phyloP scores from a whole-genome alignment of 2,329 filamentous ascomycete genomes.

The Stemphylium lycopersici region DNA sequence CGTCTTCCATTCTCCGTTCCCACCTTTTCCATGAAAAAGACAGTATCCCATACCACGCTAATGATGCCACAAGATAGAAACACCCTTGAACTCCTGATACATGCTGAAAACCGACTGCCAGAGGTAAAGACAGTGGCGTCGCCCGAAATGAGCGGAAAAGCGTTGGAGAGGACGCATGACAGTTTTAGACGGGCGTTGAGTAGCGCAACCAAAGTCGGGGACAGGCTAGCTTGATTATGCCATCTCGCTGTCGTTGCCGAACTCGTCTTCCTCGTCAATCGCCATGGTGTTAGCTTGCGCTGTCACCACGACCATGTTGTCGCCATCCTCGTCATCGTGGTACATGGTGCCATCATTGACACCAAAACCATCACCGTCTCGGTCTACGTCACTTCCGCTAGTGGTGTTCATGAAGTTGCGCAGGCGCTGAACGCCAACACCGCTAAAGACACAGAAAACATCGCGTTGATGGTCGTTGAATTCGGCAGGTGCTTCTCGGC shows the following conservation, averaged over 20 bases:
- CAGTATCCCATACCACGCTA: conserved; percentile 18
- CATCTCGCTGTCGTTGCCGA: conserved; percentile 55
- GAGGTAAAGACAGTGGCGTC: background rate
- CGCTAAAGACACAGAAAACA: conserved; percentile 97
- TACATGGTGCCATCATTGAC: conserved; percentile 40
- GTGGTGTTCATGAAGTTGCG: conserved; percentile 75
- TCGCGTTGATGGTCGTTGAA: conserved; percentile 95
- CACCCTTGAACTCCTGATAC: conserved; percentile 17
- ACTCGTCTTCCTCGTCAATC: conserved; percentile 53
- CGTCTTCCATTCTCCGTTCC: background rate
- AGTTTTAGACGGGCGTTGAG: no score
- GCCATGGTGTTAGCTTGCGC: conserved; percentile 46
- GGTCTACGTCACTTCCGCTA: conserved; percentile 22
- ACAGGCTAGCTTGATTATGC: conserved; percentile 41
- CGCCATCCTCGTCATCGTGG: conserved; percentile 41
- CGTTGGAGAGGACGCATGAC: no score
- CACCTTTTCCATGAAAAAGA: conserved; percentile 1
- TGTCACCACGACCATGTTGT: conserved; percentile 45
- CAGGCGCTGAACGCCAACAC: conserved; percentile 77
- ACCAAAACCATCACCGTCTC: conserved; percentile 20
- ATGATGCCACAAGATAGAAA: conserved; percentile 9
- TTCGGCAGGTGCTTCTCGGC: conserved; percentile 85
- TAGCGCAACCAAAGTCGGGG: background rate
- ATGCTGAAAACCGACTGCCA: conserved; percentile 15
- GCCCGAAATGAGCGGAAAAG: no score